Evolutionary conservation across 2,329 filamentous ascomycete genomes (phyloP), one percentile per base, ranked within the genome.

Genomic region (Malbranchea cinnamomea): DNA sequence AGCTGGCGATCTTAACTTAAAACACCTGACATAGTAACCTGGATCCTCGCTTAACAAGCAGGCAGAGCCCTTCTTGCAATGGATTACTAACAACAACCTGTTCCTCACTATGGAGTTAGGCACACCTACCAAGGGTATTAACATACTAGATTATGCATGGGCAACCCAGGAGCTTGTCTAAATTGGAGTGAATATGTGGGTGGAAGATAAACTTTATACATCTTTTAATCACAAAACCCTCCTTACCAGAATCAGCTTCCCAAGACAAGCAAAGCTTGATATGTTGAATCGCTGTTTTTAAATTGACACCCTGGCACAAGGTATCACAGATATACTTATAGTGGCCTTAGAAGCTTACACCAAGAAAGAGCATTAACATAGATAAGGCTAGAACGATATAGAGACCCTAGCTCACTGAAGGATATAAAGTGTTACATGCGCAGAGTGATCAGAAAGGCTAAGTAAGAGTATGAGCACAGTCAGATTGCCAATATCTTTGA

Each of bases 341-440:
- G 23, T 12, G 8, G 12, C 23, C 13, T 12, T 26, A 13, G 23
- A 26, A 12, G 7, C 23, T 12, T 26, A 8, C 23, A 26, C 23
- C 7, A 26, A 26, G 23, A 26, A 26, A 26, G 23, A 26, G 23
- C 23, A 13, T 7, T 13, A 8, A 26, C 7, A 26, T 7, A 8
- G 7, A 7, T 7, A 8, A 8, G 13, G 7, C 23, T 8, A 13
- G 7, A 8, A 26, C 7, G 13, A 12, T 12, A 13, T 7, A 7
- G 12, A 13, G 13, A 7, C 7, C 23, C 12, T 12, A 13, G 12
- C 23, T 8, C 23, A 7, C 12, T 26, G 8, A 12, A 26, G 13
- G 23, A 30, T 12, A 19, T 19, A 23, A 30, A 17, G 16, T 23
- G 16, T n/a, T n/a, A 30, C 5, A 23, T 30, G 16, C 18, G 28